phyloP scores from a whole-genome alignment of 257 asterid species.

The Striga asiatica region DNA sequence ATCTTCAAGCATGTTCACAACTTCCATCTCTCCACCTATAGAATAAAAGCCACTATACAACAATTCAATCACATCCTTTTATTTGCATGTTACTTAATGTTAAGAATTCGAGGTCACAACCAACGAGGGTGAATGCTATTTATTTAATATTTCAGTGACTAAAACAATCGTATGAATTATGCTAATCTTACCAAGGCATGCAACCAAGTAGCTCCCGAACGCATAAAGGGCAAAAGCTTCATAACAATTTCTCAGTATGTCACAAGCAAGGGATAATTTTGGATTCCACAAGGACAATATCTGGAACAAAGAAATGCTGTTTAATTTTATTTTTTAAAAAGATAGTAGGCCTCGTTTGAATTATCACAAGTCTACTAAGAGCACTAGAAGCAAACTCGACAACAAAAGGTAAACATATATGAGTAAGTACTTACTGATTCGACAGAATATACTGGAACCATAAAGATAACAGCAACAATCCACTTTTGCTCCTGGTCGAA shows the following conservation, averaged over 20 bases:
- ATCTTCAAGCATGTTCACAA: constrained; percentile 52
- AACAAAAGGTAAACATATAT: neutral
- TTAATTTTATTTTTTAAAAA: no score
- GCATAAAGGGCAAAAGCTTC: constrained; percentile 96
- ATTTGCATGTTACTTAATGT: no score
- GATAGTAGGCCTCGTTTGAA: neutral
- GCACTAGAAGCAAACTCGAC: neutral
- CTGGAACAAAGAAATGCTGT: constrained; percentile 27
- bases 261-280: constrained; percentile 68
- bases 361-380: no score
- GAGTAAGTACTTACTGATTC: constrained; percentile 57
- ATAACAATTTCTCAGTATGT: constrained; percentile 83
- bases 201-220: constrained; percentile 90
- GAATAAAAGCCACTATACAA: no score
- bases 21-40: constrained; percentile 74
- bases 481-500: constrained; percentile 81
- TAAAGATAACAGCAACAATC: constrained; percentile 71
- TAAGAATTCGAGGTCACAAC: no score
- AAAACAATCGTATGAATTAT: neutral
- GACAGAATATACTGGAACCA: constrained; percentile 88
- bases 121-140: neutral
- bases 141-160: neutral
- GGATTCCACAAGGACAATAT: constrained; percentile 70
- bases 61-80: no score
- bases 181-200: constrained; percentile 72